Evolutionary conservation across 352 stramenopile genomes (phyloP).

Genomic region (Phytopythium delawarense): DNA sequence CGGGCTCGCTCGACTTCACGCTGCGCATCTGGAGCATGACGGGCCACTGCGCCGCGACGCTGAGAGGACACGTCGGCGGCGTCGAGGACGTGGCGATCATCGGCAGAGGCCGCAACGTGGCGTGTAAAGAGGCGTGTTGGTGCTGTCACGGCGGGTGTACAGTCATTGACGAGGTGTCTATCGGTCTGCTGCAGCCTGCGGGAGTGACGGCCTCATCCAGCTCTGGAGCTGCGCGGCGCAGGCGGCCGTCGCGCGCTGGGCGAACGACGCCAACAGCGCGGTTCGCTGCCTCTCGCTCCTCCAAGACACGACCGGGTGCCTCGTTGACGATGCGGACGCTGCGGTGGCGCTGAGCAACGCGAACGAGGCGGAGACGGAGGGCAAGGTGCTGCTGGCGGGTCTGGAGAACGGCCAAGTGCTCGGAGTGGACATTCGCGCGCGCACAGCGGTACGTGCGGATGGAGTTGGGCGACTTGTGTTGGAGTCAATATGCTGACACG

Average conservation of each 20-base stretch:
- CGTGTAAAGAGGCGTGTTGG: conserved; percentile 39
- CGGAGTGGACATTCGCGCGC: conserved; percentile 54
- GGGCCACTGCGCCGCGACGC: conserved; percentile 46
- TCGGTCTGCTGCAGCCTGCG: conserved; percentile 31
- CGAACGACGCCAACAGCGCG: conserved; percentile 44
- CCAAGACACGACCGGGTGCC: conserved; percentile 20
- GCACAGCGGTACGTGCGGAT: conserved; percentile 23
- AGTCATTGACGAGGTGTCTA: no score
- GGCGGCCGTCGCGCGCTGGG: conserved; percentile 53
- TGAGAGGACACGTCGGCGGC: conserved; percentile 55
- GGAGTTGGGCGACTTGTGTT: neutral
- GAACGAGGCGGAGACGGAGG: conserved; percentile 53
- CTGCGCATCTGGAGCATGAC: conserved; percentile 63
- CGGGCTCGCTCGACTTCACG: conserved; percentile 67
- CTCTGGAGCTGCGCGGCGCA: conserved; percentile 62
- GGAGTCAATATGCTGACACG: neutral
- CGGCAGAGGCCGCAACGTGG: conserved; percentile 57
- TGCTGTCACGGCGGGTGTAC: neutral
- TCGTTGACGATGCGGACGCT: conserved; percentile 11
- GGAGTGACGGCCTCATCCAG: conserved; percentile 56
- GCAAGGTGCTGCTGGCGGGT: conserved; percentile 58
- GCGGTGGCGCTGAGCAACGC: conserved; percentile 5
- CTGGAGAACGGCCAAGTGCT: conserved; percentile 56
- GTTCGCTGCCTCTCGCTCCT: conserved; percentile 51
- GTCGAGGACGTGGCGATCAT: conserved; percentile 60